Percentiles rank a stretch among this genome's conserved stretches.
Evolutionary conservation across 2,329 filamentous ascomycete species (phyloP).

Genomic region (Fusarium floridanum): DNA sequence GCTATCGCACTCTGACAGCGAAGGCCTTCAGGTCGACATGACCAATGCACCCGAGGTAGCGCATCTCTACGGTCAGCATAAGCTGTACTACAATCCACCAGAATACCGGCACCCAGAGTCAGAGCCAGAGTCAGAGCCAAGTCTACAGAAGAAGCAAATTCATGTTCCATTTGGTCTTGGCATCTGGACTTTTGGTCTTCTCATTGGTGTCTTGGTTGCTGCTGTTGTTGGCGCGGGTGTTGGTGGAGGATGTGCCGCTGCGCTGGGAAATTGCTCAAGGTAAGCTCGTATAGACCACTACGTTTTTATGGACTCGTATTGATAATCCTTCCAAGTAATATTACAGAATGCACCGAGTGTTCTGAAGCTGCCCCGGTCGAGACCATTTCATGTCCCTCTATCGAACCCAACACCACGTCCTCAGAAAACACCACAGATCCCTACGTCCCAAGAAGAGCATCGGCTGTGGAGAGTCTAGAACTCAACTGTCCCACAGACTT

Average conservation of each 20-base stretch:
- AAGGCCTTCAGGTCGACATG: not conserved
- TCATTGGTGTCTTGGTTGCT: not conserved
- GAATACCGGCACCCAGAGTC: not conserved
- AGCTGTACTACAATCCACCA: not conserved
- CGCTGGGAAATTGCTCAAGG: not conserved
- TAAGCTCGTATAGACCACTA: not conserved
- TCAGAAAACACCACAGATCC: not conserved
- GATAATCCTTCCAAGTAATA: not conserved
- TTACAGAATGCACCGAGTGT: not conserved
- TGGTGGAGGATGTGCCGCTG: slow-evolving; percentile 3
- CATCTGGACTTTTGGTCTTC: slow-evolving; percentile 1
- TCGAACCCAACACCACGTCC: not conserved
- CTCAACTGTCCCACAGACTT: not conserved
- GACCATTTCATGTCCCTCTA: not conserved
- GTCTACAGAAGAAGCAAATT: not conserved
- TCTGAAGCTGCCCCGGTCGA: not conserved
- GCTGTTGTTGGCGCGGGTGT: not conserved
- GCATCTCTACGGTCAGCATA: not conserved
- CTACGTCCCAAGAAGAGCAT: not conserved
- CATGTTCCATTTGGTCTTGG: not conserved
- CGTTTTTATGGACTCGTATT: not conserved
- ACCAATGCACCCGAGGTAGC: not conserved
- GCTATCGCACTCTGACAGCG: not conserved
- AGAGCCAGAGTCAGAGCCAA: not conserved
- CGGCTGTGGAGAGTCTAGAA: not conserved